Evolutionary conservation across 2,329 filamentous ascomycete genomes (phyloP).

Genomic region (Cytospora chrysosperma): DNA sequence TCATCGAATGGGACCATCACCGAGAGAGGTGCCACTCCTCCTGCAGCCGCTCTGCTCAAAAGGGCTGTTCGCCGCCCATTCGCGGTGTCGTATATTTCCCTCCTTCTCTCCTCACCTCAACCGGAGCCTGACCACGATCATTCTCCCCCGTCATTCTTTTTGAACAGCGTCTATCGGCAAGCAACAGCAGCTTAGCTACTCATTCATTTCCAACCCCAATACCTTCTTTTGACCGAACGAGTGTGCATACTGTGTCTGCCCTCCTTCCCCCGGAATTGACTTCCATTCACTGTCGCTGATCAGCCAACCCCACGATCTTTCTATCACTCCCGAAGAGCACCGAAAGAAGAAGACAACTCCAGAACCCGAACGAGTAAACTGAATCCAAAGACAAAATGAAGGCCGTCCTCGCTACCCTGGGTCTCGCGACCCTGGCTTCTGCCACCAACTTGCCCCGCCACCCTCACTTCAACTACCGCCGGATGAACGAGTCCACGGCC

Average conservation of each 20-base stretch:
- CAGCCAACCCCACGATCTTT: slow-evolving; percentile 23
- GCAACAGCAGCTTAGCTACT: slow-evolving; percentile 20
- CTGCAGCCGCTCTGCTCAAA: slow-evolving; percentile 22
- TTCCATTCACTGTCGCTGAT: slow-evolving; percentile 31
- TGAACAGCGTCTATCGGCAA: slow-evolving; percentile 24
- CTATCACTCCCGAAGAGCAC: slow-evolving; percentile 23
- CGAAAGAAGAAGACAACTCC: slow-evolving; percentile 16
- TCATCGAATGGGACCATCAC: slow-evolving; percentile 22
- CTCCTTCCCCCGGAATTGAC: slow-evolving; percentile 34
- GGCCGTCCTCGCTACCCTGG: slow-evolving; percentile 40
- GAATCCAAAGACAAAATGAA: slow-evolving; percentile 45
- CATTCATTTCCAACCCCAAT: slow-evolving; percentile 29
- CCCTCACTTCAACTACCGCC: slow-evolving; percentile 33
- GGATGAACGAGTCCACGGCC: slow-evolving; percentile 28
- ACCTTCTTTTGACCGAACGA: slow-evolving; percentile 31
- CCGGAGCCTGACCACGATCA: slow-evolving; percentile 23
- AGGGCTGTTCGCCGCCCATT: slow-evolving; percentile 21
- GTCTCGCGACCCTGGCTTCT: slow-evolving; percentile 43
- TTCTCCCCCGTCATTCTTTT: slow-evolving; percentile 25
- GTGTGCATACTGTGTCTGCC: slow-evolving; percentile 34
- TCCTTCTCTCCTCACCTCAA: slow-evolving; percentile 21
- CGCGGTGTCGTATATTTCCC: slow-evolving; percentile 20
- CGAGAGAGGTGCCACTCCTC: slow-evolving; percentile 18
- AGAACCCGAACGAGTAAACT: slow-evolving; percentile 23
- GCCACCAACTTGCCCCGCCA: slow-evolving; percentile 41